Percentiles rank a stretch among this genome's conserved stretches.
Conservation (phyloP, 1,139 yeast species). For the Zygoascus sp. region DNA sequence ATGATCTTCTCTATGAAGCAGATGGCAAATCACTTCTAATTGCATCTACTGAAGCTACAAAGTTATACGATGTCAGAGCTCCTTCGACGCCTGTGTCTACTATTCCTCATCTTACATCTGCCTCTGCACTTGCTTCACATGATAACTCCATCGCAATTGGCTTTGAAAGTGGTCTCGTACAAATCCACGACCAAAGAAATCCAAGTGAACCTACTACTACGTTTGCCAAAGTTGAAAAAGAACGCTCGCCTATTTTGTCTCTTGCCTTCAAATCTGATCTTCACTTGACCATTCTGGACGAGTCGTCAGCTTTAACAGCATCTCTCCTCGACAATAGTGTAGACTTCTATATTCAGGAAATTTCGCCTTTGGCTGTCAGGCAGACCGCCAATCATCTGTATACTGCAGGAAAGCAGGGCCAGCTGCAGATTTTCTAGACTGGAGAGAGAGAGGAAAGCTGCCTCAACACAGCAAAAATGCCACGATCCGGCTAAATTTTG, state of each 20-base stretch:
- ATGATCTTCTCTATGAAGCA: constrained; percentile 39
- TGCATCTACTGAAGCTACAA: constrained; percentile 8
- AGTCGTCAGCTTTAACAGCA: constrained; percentile 6
- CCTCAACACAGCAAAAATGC: too few relatives aligned
- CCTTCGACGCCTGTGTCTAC: not conserved
- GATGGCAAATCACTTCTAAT: constrained; percentile 25
- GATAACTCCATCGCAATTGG: constrained; percentile 3
- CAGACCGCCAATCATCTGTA: constrained; percentile 4
- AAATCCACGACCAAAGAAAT: constrained; percentile 10
- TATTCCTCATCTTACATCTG: not conserved
- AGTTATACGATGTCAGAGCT: constrained; percentile 14
- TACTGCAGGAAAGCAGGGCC: constrained; percentile 6
- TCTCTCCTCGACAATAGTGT: not conserved
- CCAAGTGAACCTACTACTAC: constrained; percentile 7
- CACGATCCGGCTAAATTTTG: too few relatives aligned
- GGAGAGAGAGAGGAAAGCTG: too few relatives aligned
- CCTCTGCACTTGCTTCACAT: constrained; percentile 1
- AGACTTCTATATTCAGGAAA: constrained; percentile 2
- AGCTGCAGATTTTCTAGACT: not conserved
- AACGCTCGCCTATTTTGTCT: constrained; percentile 3
- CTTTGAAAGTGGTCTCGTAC: not conserved
- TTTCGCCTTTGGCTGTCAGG: constrained; percentile 1
- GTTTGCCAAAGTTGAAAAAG: constrained; percentile 5
- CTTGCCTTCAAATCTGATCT: constrained; percentile 2
- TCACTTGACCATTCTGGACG: constrained; percentile 6